Base-by-base conservation (phyloP, 345 rosid genomes). In the Syzygium aqueum region DNA sequence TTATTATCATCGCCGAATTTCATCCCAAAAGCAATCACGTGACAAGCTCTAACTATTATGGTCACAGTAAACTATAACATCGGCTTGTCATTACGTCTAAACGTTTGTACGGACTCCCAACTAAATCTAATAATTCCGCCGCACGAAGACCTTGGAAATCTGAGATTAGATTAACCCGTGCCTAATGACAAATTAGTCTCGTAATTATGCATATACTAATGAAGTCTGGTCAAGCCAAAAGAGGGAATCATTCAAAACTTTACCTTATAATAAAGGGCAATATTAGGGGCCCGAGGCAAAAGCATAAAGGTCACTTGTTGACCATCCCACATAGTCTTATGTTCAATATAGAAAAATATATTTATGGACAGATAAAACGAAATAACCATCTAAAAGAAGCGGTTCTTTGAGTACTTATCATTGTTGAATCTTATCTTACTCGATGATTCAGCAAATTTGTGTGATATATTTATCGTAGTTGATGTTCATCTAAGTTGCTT, bases 271-370 rank as follows among this genome's bases (percentile, higher is more conserved):
- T 40, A 28, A 56, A 51, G 65, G 67, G 50, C 61, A 61, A 51
- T 14, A 49, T 85, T 85, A 49, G 87, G 87, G 87, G 87, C 87
- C 87, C 87, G 87, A 85, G 87, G 87, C 87, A 37, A 73, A 73
- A 73, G 82, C 27, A 37, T 28, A 43, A 53, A 85, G 33, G 82
- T 46, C 87, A 82, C 73, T 85, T 85, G 67, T 85, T 85, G 87
- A 85, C 87, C 53, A 85, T 14, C n/a, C 80, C 87, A 85, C 87
- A 85, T 73, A 37, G 82, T 73, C 82, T 14, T 37, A 73, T 73
- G 82, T 73, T 73, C 82, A 33, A 73, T 21, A 57, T 25, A 57
- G 56, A 8, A 53, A 25, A 53, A 49, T 40, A 84, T 84, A 57
- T 2, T 28, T 21, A 30, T 43, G 28, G 10, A 52, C 2, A n/a